A percentile compares a stretch with the other conserved stretches of the same genome.
phyloP scores from a whole-genome alignment of 2,329 filamentous ascomycete genomes.

The Phoma sp. region DNA sequence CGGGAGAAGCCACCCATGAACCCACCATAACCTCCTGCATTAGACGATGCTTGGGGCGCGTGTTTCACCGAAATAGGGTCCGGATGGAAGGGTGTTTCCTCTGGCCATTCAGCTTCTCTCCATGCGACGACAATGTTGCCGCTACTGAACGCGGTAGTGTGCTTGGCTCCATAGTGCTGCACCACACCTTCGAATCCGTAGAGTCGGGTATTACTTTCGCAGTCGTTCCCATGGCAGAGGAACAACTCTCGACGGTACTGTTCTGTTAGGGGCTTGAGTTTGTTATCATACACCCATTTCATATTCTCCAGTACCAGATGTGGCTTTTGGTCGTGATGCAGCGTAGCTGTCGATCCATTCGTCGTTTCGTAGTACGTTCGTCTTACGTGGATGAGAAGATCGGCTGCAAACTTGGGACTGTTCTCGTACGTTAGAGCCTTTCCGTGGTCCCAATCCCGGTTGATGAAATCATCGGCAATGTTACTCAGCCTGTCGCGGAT shows the following conservation, averaged over 20 bases:
- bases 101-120: conserved; percentile 79
- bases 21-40: conserved; percentile 33
- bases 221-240: conserved; percentile 69
- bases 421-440: conserved; percentile 68
- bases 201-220: conserved; percentile 68
- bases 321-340: conserved; percentile 50
- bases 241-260: conserved; percentile 74
- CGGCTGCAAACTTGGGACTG: conserved; percentile 72
- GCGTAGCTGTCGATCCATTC: conserved; percentile 60
- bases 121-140: conserved; percentile 78
- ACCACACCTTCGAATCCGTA: conserved; percentile 81
- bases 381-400: conserved; percentile 72
- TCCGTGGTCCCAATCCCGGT: conserved; percentile 68
- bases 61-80: conserved; percentile 59
- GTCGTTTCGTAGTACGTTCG: conserved; percentile 69
- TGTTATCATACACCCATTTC: conserved; percentile 83
- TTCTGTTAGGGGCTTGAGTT: conserved; percentile 74
- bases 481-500: conserved; percentile 68
- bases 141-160: conserved; percentile 71
- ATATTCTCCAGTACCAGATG: conserved; percentile 80
- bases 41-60: conserved; percentile 41
- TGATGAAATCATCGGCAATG: conserved; percentile 74
- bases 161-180: conserved; percentile 84
- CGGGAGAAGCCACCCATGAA: conserved; percentile 48
- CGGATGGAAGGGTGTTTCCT: conserved; percentile 72